Conservation (phyloP, 148 eudicot species). For the Salicornia ramosissima region DNA sequence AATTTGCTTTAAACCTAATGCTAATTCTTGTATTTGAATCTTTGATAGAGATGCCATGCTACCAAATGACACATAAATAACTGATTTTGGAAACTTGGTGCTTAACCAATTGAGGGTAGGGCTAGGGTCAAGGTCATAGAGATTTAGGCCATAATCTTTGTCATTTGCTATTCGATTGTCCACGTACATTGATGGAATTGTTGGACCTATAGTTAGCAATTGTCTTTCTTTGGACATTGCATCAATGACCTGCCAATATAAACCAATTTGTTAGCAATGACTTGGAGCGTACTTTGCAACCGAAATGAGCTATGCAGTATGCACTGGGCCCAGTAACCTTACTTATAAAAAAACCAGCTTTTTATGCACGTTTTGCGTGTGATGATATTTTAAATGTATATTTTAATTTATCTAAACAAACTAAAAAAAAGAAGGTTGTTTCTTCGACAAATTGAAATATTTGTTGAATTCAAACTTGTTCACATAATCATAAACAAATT, state of each 20-base stretch:
- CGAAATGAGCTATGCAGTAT: no score
- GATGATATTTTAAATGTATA: no score
- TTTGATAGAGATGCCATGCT: constrained; percentile 34
- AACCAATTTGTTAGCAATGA: no score
- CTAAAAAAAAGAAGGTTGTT: no score
- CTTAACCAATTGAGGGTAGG: constrained; percentile 29
- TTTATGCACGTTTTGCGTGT: no score
- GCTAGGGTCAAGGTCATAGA: constrained; percentile 22
- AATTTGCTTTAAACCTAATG: constrained; percentile 29
- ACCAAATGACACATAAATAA: constrained; percentile 46
- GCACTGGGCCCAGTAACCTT: no score
- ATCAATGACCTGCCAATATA: constrained; percentile 27
- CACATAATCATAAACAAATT: no score
- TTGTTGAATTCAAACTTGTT: no score
- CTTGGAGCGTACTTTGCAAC: no score
- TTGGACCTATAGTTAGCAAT: constrained; percentile 43
- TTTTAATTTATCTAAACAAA: no score
- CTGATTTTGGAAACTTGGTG: constrained; percentile 38
- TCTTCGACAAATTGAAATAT: no score
- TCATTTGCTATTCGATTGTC: constrained; percentile 36
- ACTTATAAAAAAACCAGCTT: no score
- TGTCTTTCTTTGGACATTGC: constrained; percentile 35
- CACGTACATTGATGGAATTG: constrained; percentile 46
- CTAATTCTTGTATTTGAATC: constrained; percentile 39
- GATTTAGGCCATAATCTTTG: constrained; percentile 31